Conservation (phyloP, 2,329 filamentous ascomycete species). For the Calonectria hongkongensis region DNA sequence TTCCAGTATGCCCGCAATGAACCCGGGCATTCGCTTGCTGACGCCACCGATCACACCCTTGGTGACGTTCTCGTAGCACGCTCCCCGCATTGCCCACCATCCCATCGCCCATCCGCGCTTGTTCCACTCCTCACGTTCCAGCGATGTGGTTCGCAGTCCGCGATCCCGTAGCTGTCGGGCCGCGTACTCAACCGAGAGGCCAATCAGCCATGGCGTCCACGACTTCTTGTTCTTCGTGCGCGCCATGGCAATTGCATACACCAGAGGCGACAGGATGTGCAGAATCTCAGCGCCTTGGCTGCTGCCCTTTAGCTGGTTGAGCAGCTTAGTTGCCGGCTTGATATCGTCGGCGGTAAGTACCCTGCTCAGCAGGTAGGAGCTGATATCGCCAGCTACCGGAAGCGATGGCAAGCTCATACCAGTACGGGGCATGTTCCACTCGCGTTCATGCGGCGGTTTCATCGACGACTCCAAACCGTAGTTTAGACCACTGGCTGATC, state of each 20-base stretch:
- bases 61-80: conserved; percentile 95
- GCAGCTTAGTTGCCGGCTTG: conserved; percentile 89
- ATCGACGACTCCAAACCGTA: conserved; percentile 44
- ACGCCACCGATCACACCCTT: conserved; percentile 84
- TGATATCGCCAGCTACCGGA: conserved; percentile 87
- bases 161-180: conserved; percentile 88
- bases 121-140: conserved; percentile 93
- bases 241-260: conserved; percentile 89
- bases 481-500: conserved; percentile 39
- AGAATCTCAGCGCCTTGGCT: conserved; percentile 89
- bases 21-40: conserved; percentile 84
- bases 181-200: conserved; percentile 88
- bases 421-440: conserved; percentile 96
- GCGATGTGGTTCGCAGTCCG: conserved; percentile 85
- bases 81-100: conserved; percentile 98
- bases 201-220: conserved; percentile 95
- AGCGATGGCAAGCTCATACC: conserved; percentile 89
- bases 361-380: conserved; percentile 89
- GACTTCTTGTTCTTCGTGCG: conserved; percentile 82
- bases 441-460: conserved; percentile 68
- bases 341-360: conserved; percentile 97
- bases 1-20: conserved; percentile 90
- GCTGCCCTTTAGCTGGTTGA: conserved; percentile 86
- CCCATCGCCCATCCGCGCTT: conserved; percentile 92
- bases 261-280: conserved; percentile 90